Evolutionary conservation across 2,329 filamentous ascomycete genomes (phyloP).

Genomic region (Lojkania enalia): DNA sequence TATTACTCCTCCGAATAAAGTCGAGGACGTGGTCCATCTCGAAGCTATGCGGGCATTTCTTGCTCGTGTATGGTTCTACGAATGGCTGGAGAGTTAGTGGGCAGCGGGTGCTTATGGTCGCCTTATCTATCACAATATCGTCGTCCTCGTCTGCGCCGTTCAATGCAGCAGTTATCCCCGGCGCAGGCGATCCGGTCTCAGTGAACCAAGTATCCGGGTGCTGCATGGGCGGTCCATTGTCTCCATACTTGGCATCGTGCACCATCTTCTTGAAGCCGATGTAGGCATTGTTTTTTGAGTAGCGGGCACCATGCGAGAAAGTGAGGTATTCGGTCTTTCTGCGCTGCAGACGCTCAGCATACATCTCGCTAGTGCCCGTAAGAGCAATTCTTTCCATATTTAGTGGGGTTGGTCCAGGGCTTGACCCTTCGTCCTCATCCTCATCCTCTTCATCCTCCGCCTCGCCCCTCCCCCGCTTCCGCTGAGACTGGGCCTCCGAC

Average conservation of each 20-base stretch:
- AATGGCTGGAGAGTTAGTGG: slow-evolving; percentile 68
- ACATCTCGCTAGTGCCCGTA: slow-evolving; percentile 42
- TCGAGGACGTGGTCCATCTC: slow-evolving; percentile 66
- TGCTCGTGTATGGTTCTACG: slow-evolving; percentile 67
- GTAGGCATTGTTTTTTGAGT: slow-evolving; percentile 64
- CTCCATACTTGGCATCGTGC: slow-evolving; percentile 62
- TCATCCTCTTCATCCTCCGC: slow-evolving; percentile 42
- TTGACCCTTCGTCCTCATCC: slow-evolving; percentile 42
- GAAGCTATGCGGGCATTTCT: slow-evolving; percentile 72
- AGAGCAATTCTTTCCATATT: slow-evolving; percentile 38
- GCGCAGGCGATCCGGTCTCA: slow-evolving; percentile 49
- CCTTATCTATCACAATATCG: slow-evolving; percentile 68
- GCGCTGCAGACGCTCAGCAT: slow-evolving; percentile 42
- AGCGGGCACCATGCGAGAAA: slow-evolving; percentile 48
- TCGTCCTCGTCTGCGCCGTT: slow-evolving; percentile 63
- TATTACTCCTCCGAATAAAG: slow-evolving; percentile 46
- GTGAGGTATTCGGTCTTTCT: slow-evolving; percentile 51
- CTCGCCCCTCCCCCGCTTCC: slow-evolving; percentile 37
- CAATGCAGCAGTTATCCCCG: slow-evolving; percentile 44
- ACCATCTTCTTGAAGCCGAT: slow-evolving; percentile 63
- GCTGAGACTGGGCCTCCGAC: slow-evolving; percentile 37
- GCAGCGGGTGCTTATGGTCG: slow-evolving; percentile 68
- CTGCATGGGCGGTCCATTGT: slow-evolving; percentile 57
- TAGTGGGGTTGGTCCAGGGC: slow-evolving; percentile 43
- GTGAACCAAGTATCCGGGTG: slow-evolving; percentile 66